These are phyloP conservation scores for Epichloe sibirici DNA, from an alignment of 2,329 filamentous ascomycete genomes.

Conservation along the genomic window DNA sequence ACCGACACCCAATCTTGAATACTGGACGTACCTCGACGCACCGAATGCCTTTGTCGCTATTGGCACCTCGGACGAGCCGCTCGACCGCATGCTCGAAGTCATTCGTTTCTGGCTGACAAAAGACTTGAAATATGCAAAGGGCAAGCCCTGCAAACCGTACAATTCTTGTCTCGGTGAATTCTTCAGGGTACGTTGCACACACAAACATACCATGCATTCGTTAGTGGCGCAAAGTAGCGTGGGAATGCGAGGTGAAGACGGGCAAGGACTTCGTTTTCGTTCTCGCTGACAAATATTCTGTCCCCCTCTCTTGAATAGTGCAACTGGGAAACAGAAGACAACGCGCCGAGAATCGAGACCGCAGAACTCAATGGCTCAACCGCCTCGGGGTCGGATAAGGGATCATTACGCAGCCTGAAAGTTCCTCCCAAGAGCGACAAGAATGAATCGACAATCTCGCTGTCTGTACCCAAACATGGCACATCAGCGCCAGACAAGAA, in stretches of 20 bases:
- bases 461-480: slow-evolving; percentile 38
- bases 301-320: slow-evolving; percentile 42
- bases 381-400: slow-evolving; percentile 24
- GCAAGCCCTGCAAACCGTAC: slow-evolving; percentile 97
- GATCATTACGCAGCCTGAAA: slow-evolving; percentile 36
- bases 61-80: slow-evolving; percentile 79
- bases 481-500: slow-evolving; percentile 31
- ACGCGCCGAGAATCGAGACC: slow-evolving; percentile 52
- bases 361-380: slow-evolving; percentile 22
- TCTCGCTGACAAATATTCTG: slow-evolving; percentile 1
- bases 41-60: slow-evolving; percentile 77
- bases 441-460: slow-evolving; percentile 34
- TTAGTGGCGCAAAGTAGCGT: slow-evolving; percentile 7
- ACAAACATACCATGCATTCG: background rate
- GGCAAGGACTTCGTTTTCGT: background rate
- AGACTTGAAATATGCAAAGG: slow-evolving; percentile 97
- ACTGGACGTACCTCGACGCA: slow-evolving; percentile 96
- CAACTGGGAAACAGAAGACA: slow-evolving; percentile 87
- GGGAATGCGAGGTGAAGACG: background rate
- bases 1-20: slow-evolving; percentile 93
- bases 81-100: slow-evolving; percentile 91
- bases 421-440: slow-evolving; percentile 31
- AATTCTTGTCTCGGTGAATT: slow-evolving; percentile 96
- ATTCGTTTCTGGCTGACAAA: slow-evolving; percentile 98
- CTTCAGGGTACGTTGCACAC: slow-evolving; percentile 56